phyloP scores from a whole-genome alignment of 768 basidiomycete species.

The Trametes villosa region DNA sequence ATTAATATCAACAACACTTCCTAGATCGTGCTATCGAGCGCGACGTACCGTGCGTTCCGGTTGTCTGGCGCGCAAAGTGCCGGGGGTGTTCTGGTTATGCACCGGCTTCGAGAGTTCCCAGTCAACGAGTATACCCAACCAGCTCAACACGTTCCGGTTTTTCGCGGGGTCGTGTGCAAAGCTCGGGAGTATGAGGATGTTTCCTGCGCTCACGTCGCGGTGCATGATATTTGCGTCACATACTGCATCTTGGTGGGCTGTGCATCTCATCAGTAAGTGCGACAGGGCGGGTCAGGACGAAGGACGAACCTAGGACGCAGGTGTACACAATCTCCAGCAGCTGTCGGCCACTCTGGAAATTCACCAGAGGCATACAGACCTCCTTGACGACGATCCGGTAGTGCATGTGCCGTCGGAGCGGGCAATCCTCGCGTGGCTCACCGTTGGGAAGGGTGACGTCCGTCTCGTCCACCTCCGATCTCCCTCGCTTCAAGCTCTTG shows the following conservation, averaged over 20 bases:
- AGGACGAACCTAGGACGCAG: neutral
- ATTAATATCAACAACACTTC: neutral
- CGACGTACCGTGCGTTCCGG: conserved; percentile 9
- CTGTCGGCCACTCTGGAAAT: conserved; percentile 3
- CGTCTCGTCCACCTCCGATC: neutral
- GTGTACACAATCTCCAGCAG: conserved; percentile 4
- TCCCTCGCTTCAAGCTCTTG: neutral
- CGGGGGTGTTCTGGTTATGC: neutral
- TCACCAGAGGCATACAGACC: conserved; percentile 4
- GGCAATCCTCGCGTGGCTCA: neutral
- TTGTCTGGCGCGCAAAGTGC: neutral
- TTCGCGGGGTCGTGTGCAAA: neutral
- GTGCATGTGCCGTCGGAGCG: conserved; percentile 5
- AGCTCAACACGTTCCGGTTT: neutral
- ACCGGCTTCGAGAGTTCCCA: conserved; percentile 10
- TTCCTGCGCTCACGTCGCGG: conserved; percentile 13
- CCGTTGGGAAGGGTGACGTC: no score
- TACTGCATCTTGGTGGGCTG: neutral
- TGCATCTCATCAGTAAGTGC: neutral
- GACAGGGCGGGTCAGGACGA: neutral
- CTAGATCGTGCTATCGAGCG: neutral
- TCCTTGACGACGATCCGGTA: conserved; percentile 17
- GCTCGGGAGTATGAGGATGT: conserved; percentile 10
- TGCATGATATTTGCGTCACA: neutral
- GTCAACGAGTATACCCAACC: conserved; percentile 12